Evolutionary conservation across 2,329 filamentous ascomycete species (phyloP), one percentile per base, ranked within the genome.

Genomic region (Colletotrichum spaethianum): DNA sequence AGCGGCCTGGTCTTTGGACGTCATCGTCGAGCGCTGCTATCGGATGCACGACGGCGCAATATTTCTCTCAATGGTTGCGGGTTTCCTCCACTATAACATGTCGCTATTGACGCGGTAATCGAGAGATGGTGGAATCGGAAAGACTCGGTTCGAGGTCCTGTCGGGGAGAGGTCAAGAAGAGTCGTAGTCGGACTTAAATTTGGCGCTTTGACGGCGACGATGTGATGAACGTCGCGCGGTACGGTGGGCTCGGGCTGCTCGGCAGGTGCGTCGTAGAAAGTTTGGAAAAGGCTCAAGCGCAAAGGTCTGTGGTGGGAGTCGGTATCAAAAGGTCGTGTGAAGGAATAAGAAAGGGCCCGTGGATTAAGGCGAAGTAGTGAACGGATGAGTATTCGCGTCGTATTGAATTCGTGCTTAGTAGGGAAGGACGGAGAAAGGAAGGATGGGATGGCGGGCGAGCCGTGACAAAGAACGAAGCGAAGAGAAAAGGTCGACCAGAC

Each of bases 1-100:
- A 70, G 79, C 78, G 70, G 80, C 79, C 46, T 76, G 73, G 57
- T 79, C 78, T 62, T 83, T 82, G 23, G 80, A 79, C 59, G 82
- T 79, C 85, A 86, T 86, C 57, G 38, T 68, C 16, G 60, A 4
- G 53, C 57, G 59, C 59, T 64, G 65, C 38, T 46, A 23, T 69
- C 65, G 52, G 31, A 40, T 28, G 11, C 18, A 42, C 42, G 59
- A 44, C 66, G 53, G 65, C 65, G 65, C 57, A 44, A 53, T 33
- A 28, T 23, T 67, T n/a, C 14, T 46, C 53, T 40, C 20, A 40
- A 18, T 53, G 26, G 28, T 69, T 31, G 52, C 9, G 28, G 20
- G 14, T 26, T 40, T 55, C 53, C 28, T 56, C 59, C 44, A 28
- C 65, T 70, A 70, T 28, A 64, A 56, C 70, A 72, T 72, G 20